Evolutionary conservation across 2,329 filamentous ascomycete genomes (phyloP).

Genomic region (Didymella arachidicola): DNA sequence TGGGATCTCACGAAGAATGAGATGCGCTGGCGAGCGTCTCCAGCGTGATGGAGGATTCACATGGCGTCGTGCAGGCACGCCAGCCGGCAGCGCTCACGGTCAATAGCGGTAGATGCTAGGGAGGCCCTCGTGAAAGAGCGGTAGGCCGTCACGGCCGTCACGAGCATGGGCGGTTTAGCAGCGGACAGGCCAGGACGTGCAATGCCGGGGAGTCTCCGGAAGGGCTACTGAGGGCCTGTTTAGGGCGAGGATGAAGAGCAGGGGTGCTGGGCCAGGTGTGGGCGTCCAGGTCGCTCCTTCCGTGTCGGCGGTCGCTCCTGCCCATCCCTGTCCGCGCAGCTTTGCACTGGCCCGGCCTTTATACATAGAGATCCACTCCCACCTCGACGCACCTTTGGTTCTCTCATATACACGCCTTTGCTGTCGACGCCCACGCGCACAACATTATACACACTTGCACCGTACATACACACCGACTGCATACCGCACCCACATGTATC

Average conservation of each 20-base stretch:
- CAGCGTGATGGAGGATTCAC: constrained; percentile 9
- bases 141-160: constrained; percentile 13
- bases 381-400: constrained; percentile 17
- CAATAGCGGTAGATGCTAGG: constrained; percentile 4
- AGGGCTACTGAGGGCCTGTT: constrained; percentile 22
- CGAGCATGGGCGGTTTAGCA: background rate
- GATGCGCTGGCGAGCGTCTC: constrained; percentile 6
- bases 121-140: constrained; percentile 23
- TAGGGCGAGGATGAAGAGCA: constrained; percentile 23
- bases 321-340: constrained; percentile 27
- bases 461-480: constrained; percentile 1
- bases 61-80: constrained; percentile 10
- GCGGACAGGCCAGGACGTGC: constrained; percentile 28
- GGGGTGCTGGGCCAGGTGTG: constrained; percentile 28
- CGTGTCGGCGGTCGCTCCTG: constrained; percentile 29
- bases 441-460: background rate
- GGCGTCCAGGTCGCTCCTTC: constrained; percentile 28
- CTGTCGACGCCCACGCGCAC: background rate
- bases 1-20: constrained; percentile 17
- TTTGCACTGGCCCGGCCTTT: constrained; percentile 26
- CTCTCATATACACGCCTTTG: constrained; percentile 12
- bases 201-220: constrained; percentile 35
- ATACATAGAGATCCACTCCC: constrained; percentile 37
- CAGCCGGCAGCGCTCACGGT: constrained; percentile 13
- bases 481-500: constrained; percentile 27